A percentile compares a stretch with the other conserved stretches of the same genome.
phyloP scores from a whole-genome alignment of 2,329 filamentous ascomycete species.

The Myrmaecium sp. region DNA sequence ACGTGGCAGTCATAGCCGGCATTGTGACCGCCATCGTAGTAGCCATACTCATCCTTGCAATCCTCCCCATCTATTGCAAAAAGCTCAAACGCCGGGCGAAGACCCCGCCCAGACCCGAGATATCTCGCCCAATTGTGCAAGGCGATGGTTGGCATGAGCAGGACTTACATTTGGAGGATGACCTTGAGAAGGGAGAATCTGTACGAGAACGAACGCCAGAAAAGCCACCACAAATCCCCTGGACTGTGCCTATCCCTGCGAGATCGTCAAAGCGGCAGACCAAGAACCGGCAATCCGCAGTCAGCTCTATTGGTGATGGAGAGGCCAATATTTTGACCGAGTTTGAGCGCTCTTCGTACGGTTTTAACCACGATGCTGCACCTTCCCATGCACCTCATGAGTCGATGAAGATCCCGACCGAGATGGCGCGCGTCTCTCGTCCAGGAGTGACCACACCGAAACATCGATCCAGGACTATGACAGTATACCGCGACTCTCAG shows the following conservation, averaged over 20 bases:
- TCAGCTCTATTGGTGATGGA: slow-evolving; percentile 22
- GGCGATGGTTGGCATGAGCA: slow-evolving; percentile 12
- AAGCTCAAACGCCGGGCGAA: slow-evolving; percentile 9
- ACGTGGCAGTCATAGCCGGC: slow-evolving; percentile 10
- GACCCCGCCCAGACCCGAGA: slow-evolving; percentile 13
- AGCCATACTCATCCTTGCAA: slow-evolving; percentile 7
- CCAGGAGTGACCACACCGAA: slow-evolving; percentile 13
- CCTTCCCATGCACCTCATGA: slow-evolving; percentile 23
- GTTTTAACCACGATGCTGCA: slow-evolving; percentile 13
- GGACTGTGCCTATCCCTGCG: slow-evolving; percentile 14
- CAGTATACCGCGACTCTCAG: slow-evolving; percentile 12
- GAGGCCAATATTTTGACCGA: slow-evolving; percentile 21
- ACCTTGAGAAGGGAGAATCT: slow-evolving; percentile 22
- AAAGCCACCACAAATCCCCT: slow-evolving; percentile 17
- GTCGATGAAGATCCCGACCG: slow-evolving; percentile 26
- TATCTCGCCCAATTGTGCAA: slow-evolving; percentile 24
- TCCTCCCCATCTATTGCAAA: slow-evolving; percentile 9
- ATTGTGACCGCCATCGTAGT: slow-evolving; percentile 18
- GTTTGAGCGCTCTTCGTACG: slow-evolving; percentile 22
- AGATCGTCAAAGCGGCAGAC: slow-evolving; percentile 9
- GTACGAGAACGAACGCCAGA: slow-evolving; percentile 11
- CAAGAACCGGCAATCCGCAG: slow-evolving; percentile 16
- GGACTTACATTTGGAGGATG: slow-evolving; percentile 9
- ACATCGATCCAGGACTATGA: slow-evolving; percentile 11
- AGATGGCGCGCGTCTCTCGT: slow-evolving; percentile 20